phyloP scores from a whole-genome alignment of 1,284 basidiomycete genomes.

The Puccinia coronata region DNA sequence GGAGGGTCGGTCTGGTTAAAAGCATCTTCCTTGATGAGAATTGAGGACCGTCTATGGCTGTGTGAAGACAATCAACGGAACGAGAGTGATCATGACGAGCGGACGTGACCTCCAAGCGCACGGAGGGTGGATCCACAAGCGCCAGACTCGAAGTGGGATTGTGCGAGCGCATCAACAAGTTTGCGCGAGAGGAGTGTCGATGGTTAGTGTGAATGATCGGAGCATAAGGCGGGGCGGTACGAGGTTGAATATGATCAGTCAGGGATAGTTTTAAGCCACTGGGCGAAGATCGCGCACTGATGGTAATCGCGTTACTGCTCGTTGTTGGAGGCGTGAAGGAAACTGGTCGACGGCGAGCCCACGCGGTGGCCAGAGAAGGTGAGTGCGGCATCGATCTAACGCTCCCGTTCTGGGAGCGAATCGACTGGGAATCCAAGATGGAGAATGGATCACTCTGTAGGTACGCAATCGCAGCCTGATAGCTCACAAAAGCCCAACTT shows the following conservation, averaged over 20 bases:
- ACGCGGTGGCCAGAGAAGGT: conserved; percentile 39
- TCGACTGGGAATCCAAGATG: conserved; percentile 40
- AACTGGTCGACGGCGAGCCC: conserved; percentile 45
- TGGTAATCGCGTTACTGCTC: conserved; percentile 30
- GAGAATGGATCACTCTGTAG: conserved; percentile 51
- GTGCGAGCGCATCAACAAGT: conserved; percentile 10
- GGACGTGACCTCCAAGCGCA: conserved; percentile 35
- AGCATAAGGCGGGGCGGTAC: not conserved
- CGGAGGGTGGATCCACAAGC: conserved; percentile 19
- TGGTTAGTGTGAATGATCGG: conserved; percentile 13
- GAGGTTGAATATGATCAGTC: conserved; percentile 23
- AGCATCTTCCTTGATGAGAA: conserved; percentile 23
- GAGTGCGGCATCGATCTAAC: conserved; percentile 46
- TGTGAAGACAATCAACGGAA: conserved; percentile 40
- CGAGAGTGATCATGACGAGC: conserved; percentile 44
- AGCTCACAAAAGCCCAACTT: conserved; percentile 51
- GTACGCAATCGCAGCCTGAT: conserved; percentile 50
- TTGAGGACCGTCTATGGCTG: conserved; percentile 2
- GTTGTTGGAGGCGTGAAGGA: conserved; percentile 49
- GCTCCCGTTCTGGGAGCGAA: conserved; percentile 35
- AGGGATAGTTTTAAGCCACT: conserved; percentile 32
- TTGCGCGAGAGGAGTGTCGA: conserved; percentile 18
- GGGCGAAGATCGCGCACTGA: conserved; percentile 32
- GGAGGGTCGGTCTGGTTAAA: conserved; percentile 33
- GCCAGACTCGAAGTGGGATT: conserved; percentile 32